Evolutionary conservation across 2,329 filamentous ascomycete species (phyloP).

Genomic region (Xylaria sp.): DNA sequence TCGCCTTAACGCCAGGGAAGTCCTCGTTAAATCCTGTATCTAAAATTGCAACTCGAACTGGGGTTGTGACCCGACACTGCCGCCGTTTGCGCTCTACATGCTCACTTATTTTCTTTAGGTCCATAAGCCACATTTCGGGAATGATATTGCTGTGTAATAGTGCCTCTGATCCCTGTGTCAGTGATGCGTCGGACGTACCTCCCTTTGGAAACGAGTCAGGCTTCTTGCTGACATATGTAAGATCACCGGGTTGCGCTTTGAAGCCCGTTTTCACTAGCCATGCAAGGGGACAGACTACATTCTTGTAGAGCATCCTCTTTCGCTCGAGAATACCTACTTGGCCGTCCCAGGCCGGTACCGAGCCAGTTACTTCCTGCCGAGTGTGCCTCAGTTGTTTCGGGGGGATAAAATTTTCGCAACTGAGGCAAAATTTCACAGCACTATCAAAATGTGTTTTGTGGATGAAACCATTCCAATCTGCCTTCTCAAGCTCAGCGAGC

Average conservation of each 20-base stretch:
- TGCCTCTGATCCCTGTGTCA: neutral
- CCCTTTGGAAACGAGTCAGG: neutral
- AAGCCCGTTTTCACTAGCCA: constrained; percentile 1
- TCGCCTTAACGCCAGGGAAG: too few relatives aligned
- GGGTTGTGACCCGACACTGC: neutral
- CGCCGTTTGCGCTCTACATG: neutral
- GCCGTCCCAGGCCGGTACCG: neutral
- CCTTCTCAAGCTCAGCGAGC: neutral
- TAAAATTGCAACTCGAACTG: constrained; percentile 7
- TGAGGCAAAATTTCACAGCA: constrained; percentile 5
- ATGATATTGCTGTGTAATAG: neutral
- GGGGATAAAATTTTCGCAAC: constrained; percentile 1
- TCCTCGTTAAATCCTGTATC: constrained; percentile 2
- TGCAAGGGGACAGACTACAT: constrained; percentile 4
- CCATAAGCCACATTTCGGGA: neutral
- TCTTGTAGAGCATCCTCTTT: neutral
- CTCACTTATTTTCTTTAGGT: constrained; percentile 4
- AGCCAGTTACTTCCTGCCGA: neutral
- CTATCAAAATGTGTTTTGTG: constrained; percentile 1
- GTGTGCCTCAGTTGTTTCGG: neutral
- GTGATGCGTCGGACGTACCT: neutral
- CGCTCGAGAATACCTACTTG: constrained; percentile 4
- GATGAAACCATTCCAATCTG: neutral
- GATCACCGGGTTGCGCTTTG: constrained; percentile 2
- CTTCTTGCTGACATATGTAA: neutral